Conservation (phyloP, 2,329 filamentous ascomycete species). For the Microsporum ferrugineum region DNA sequence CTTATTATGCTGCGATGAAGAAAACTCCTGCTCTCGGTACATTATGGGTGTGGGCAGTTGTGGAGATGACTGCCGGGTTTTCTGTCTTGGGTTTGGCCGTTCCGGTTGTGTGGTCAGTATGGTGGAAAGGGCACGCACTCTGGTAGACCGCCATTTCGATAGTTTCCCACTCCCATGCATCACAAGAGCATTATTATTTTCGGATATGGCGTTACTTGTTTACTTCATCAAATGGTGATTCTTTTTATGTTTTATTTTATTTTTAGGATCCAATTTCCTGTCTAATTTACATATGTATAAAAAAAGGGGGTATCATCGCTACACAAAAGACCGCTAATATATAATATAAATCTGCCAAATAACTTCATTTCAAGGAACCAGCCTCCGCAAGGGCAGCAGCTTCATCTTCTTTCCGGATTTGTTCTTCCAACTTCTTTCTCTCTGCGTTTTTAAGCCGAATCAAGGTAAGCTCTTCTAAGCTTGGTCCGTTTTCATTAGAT, state of each 20-base stretch:
- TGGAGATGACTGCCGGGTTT: conserved; percentile 65
- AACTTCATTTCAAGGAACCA: not conserved
- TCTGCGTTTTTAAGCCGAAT: conserved; percentile 48
- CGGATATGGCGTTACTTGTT: not conserved
- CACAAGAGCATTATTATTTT: not conserved
- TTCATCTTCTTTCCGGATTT: conserved; percentile 41
- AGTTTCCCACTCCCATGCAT: not conserved
- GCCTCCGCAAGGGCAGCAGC: conserved; percentile 27
- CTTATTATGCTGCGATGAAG: conserved; percentile 86
- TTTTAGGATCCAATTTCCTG: not conserved
- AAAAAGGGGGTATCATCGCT: not conserved
- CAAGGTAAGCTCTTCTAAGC: conserved; percentile 41
- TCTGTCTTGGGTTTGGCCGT: conserved; percentile 46
- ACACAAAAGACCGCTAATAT: not conserved
- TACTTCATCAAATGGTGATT: not conserved
- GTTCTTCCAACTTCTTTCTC: conserved; percentile 42
- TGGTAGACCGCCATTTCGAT: conserved; percentile 21
- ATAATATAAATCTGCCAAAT: not conserved
- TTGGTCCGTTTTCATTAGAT: conserved; percentile 23
- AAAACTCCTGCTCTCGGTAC: conserved; percentile 77
- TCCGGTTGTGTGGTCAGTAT: conserved; percentile 41
- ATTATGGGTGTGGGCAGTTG: conserved; percentile 83
- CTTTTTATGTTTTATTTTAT: not conserved
- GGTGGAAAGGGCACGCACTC: conserved; percentile 44
- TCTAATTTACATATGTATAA: not conserved